phyloP scores from a whole-genome alignment of 441 rosid genomes.

The Erodium trifolium region DNA sequence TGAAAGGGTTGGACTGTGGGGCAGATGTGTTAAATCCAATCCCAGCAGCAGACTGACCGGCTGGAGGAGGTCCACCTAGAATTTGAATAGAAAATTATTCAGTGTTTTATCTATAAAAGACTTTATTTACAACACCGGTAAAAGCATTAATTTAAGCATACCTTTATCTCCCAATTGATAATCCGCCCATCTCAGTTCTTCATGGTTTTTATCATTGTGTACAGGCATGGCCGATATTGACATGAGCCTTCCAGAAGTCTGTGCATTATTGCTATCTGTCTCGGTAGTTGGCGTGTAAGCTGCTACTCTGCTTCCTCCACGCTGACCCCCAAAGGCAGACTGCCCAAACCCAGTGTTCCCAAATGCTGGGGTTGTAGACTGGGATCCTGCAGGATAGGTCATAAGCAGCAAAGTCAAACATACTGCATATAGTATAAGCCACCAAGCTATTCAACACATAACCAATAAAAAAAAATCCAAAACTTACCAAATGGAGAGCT shows the following conservation, averaged over 20 bases:
- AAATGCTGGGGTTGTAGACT: conserved; percentile 51
- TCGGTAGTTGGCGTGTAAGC: conserved; percentile 63
- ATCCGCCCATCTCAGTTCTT: conserved; percentile 96
- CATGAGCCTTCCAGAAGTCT: conserved; percentile 59
- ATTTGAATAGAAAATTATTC: conserved; percentile 12
- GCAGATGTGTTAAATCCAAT: conserved; percentile 38
- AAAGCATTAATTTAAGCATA: neutral
- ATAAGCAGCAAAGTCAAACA: conserved; percentile 14
- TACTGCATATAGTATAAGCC: neutral
- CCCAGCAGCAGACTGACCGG: conserved; percentile 50
- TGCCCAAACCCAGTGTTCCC: conserved; percentile 56
- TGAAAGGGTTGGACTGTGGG: conserved; percentile 41
- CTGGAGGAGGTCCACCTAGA: conserved; percentile 67
- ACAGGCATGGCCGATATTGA: conserved; percentile 83
- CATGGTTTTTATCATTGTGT: conserved; percentile 71
- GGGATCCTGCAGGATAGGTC: conserved; percentile 43
- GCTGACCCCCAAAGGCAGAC: conserved; percentile 40
- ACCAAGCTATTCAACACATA: neutral
- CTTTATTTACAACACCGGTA: neutral
- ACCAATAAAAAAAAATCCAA: neutral
- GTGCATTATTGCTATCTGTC: conserved; percentile 41
- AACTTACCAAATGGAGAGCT: conserved; percentile 59
- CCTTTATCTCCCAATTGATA: conserved; percentile 78
- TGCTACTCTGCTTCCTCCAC: conserved; percentile 70
- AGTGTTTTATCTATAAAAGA: neutral